phyloP scores from a whole-genome alignment of 176 grass and related monocot species.

The Aegilops tauschii region DNA sequence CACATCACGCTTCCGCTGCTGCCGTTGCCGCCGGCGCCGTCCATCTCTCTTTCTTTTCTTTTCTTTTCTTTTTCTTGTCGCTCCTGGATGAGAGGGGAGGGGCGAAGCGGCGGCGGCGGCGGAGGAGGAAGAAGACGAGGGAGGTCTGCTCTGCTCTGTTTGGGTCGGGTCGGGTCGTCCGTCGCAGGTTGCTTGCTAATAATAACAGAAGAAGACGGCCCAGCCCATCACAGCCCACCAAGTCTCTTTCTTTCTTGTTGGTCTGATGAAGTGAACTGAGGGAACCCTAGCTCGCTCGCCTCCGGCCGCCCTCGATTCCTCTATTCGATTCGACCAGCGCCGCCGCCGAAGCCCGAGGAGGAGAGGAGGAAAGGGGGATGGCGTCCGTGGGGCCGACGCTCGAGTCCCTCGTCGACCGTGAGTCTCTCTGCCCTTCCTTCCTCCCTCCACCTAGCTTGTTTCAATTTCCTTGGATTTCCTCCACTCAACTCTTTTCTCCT shows the following conservation, averaged over 20 bases:
- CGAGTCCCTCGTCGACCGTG: constrained; percentile 67
- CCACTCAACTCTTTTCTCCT: no score
- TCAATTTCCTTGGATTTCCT: no score
- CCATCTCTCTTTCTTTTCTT: constrained; percentile 25
- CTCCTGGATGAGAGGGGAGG: no score
- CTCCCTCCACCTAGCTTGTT: background rate
- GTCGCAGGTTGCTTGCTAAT: no score
- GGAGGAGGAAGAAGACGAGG: no score
- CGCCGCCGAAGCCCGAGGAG: background rate
- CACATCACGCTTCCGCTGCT: constrained; percentile 55
- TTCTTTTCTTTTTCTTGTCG: background rate
- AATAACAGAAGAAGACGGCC: no score
- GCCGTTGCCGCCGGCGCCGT: background rate
- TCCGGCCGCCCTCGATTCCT: background rate
- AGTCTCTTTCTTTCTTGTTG: no score
- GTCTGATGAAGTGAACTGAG: no score
- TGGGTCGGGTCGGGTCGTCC: no score
- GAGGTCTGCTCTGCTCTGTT: no score
- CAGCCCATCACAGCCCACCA: no score
- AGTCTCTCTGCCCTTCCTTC: background rate
- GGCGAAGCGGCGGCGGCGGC: background rate
- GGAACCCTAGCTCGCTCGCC: background rate
- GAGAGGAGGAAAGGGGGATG: background rate
- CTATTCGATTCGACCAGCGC: background rate
- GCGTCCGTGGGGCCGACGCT: constrained; percentile 45